These are phyloP conservation scores for Cruciata laevipes DNA, from an alignment of 257 asterid genomes.

Conservation along the genomic window DNA sequence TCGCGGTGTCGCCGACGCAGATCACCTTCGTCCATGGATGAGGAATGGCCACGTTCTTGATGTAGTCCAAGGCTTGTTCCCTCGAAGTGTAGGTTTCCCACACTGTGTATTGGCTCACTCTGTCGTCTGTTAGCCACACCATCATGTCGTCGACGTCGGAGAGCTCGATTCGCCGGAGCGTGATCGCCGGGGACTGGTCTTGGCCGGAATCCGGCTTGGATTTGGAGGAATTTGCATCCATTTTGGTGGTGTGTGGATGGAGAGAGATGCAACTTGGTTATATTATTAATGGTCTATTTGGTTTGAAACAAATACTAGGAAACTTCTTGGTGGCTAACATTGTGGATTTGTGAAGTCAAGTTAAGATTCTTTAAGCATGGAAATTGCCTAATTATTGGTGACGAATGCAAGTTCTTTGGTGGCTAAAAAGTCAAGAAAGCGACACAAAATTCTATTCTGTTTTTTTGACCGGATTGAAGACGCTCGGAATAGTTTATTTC, in stretches of 20 bases:
- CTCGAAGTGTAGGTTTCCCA: constrained; percentile 42
- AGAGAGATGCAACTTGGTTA: background rate
- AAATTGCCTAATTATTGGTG: background rate
- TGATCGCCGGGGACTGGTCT: constrained; percentile 21
- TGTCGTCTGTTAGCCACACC: constrained; percentile 54
- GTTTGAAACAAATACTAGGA: background rate
- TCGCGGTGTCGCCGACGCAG: constrained; percentile 25
- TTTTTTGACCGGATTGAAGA: no score
- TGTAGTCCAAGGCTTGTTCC: constrained; percentile 24
- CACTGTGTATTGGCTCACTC: constrained; percentile 34
- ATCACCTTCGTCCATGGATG: constrained; percentile 39
- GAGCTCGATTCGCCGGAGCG: constrained; percentile 25
- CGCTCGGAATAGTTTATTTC: no score
- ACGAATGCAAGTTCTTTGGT: no score
- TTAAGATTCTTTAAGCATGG: constrained; percentile 1
- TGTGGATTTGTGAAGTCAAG: background rate
- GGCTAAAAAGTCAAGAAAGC: no score
- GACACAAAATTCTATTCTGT: no score
- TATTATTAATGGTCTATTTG: background rate
- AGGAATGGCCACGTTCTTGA: constrained; percentile 29
- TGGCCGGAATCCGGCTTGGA: background rate
- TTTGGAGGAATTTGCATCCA: background rate
- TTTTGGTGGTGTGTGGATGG: background rate
- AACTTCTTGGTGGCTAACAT: background rate
- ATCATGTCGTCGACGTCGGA: constrained; percentile 51